phyloP scores from a whole-genome alignment of 2,329 filamentous ascomycete genomes.

The Ophiostoma perfectum region DNA sequence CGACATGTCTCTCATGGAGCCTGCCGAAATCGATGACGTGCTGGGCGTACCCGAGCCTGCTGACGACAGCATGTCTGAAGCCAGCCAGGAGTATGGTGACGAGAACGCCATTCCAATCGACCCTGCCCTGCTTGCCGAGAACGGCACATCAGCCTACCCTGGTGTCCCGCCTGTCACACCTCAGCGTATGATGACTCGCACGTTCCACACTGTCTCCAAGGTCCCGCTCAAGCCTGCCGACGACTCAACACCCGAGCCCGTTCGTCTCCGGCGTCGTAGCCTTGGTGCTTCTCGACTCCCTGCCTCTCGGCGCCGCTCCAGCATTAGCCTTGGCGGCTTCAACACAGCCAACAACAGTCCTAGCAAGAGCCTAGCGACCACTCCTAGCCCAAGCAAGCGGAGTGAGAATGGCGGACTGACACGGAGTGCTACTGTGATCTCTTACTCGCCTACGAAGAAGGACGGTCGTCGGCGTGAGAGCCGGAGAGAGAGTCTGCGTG shows the following conservation, averaged over 20 bases:
- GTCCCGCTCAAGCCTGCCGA: constrained; percentile 67
- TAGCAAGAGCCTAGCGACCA: background rate
- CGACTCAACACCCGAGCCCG: constrained; percentile 45
- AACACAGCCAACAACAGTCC: background rate
- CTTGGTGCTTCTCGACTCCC: constrained; percentile 47
- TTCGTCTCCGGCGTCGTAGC: constrained; percentile 44
- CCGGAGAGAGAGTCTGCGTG: constrained; percentile 15
- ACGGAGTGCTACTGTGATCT: constrained; percentile 49
- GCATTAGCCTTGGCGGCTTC: constrained; percentile 3
- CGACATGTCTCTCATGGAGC: constrained; percentile 53
- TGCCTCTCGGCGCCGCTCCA: constrained; percentile 36
- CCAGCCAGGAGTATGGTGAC: constrained; percentile 61
- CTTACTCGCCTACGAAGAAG: constrained; percentile 49
- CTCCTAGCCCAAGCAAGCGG: background rate
- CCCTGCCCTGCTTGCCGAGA: constrained; percentile 38
- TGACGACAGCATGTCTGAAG: constrained; percentile 52
- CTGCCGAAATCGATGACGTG: constrained; percentile 37
- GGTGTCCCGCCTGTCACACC: constrained; percentile 50
- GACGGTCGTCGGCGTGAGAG: constrained; percentile 22
- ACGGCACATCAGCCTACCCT: constrained; percentile 21
- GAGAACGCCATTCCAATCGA: constrained; percentile 58
- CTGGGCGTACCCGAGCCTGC: constrained; percentile 31
- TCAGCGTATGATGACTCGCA: constrained; percentile 45
- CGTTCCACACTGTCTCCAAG: constrained; percentile 71
- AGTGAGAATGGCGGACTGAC: constrained; percentile 32